phyloP scores from a whole-genome alignment of 1,284 basidiomycete species.

The Cryptococcus sp. region DNA sequence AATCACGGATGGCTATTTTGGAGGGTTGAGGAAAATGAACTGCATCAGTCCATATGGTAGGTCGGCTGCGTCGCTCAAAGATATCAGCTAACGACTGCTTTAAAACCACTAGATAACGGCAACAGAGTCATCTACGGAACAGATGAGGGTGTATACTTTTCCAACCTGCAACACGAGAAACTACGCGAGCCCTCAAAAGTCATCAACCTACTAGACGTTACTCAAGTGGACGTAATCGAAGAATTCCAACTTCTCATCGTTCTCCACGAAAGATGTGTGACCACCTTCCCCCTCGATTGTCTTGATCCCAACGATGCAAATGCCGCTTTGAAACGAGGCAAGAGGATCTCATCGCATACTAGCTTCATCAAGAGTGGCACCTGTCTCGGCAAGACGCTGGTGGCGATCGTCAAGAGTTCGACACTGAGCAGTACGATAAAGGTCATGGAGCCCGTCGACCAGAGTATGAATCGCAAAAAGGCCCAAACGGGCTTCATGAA shows the following conservation, averaged over 20 bases:
- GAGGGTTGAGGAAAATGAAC: constrained; percentile 79
- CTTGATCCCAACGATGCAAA: constrained; percentile 87
- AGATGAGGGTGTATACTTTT: constrained; percentile 94
- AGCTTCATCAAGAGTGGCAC: constrained; percentile 97
- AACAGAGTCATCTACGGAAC: constrained; percentile 92
- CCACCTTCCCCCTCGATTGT: constrained; percentile 93
- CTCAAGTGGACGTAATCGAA: constrained; percentile 94
- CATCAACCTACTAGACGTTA: constrained; percentile 82
- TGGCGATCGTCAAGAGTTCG: constrained; percentile 96
- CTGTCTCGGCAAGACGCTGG: constrained; percentile 89
- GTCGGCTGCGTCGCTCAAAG: constrained; percentile 46
- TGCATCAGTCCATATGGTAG: constrained; percentile 92
- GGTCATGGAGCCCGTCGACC: constrained; percentile 93
- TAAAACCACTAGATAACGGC: constrained; percentile 65
- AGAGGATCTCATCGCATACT: constrained; percentile 93
- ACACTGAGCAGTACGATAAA: constrained; percentile 97
- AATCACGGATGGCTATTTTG: constrained; percentile 85
- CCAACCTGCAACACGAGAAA: constrained; percentile 72
- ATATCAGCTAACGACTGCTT: constrained; percentile 5
- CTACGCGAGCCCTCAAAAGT: constrained; percentile 86
- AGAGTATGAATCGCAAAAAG: constrained; percentile 79
- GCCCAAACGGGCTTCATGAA: constrained; percentile 82
- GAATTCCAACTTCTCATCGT: constrained; percentile 95
- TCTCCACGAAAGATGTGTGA: constrained; percentile 92
- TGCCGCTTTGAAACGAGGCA: constrained; percentile 87